phyloP scores from a whole-genome alignment of 257 asterid species.

The Solanum peruvianum region DNA sequence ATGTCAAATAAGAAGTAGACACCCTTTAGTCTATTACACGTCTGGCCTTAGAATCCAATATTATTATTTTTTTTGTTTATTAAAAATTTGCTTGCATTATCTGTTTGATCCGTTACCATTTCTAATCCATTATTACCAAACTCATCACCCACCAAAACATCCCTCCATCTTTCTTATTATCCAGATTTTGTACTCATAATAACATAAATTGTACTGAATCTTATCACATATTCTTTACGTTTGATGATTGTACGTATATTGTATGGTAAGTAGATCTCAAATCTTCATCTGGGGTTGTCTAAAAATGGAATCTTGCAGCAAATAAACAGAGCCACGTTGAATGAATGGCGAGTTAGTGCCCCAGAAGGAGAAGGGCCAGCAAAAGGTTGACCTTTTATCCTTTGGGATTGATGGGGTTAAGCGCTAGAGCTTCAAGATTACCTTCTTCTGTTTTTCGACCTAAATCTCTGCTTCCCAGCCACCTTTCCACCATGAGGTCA shows the following conservation, averaged over 20 bases:
- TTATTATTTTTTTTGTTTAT: background rate
- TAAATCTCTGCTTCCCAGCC: slow-evolving; percentile 23
- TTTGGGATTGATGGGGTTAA: slow-evolving; percentile 23
- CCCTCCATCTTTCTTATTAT: background rate
- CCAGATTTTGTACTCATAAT: background rate
- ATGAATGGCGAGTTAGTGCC: background rate
- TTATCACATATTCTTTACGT: background rate
- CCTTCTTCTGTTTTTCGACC: slow-evolving; percentile 21
- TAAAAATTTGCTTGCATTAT: background rate
- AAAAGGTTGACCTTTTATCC: background rate
- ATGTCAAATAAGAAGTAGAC: background rate
- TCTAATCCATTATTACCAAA: background rate
- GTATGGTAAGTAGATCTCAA: background rate
- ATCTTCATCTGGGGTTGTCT: background rate
- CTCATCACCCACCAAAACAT: background rate
- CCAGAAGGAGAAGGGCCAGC: background rate
- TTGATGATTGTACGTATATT: background rate
- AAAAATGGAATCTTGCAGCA: background rate
- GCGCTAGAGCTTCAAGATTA: slow-evolving; percentile 19
- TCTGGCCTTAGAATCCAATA: background rate
- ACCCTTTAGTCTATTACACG: background rate
- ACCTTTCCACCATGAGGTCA: slow-evolving; percentile 41
- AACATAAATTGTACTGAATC: background rate
- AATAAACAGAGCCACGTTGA: background rate
- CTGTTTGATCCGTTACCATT: background rate